Evolutionary conservation across 169 alveolate species (phyloP).

Genomic region (Plasmodium coatneyi): DNA sequence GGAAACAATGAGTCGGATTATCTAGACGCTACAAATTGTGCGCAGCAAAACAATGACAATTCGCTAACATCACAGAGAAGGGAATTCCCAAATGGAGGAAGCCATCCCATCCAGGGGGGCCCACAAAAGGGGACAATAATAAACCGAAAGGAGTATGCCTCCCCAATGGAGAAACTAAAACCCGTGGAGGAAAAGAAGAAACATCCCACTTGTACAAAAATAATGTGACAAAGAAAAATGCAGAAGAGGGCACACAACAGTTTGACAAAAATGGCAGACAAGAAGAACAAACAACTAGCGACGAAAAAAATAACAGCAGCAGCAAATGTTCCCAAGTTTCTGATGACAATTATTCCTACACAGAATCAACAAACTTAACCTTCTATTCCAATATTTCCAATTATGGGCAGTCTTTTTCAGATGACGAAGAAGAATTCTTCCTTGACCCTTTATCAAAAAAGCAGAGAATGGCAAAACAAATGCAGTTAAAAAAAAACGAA

Average conservation of each 20-base stretch:
- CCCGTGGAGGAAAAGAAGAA: background rate
- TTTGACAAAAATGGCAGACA: background rate
- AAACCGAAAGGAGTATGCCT: background rate
- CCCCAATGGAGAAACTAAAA: background rate
- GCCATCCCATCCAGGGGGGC: background rate
- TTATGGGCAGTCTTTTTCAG: slow-evolving; percentile 2
- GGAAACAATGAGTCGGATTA: background rate
- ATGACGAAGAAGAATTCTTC: slow-evolving; percentile 4
- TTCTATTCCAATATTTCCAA: slow-evolving; percentile 40
- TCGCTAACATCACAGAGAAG: background rate
- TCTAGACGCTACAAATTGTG: slow-evolving; percentile 2
- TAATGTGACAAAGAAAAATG: slow-evolving; percentile 1
- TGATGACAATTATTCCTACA: slow-evolving; percentile 25
- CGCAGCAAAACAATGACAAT: background rate
- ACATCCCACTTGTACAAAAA: background rate
- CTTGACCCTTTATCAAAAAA: background rate
- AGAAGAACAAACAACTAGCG: background rate
- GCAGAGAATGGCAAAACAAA: background rate
- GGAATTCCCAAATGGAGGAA: background rate
- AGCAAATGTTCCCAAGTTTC: slow-evolving; percentile 7
- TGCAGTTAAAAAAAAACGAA: slow-evolving; percentile 18
- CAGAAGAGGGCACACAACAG: background rate
- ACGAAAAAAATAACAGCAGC: slow-evolving; percentile 8
- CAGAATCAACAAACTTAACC: slow-evolving; percentile 40
- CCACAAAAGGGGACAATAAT: background rate